phyloP scores from a whole-genome alignment of 2,329 filamentous ascomycete genomes.

The Penicillium digitatum region DNA sequence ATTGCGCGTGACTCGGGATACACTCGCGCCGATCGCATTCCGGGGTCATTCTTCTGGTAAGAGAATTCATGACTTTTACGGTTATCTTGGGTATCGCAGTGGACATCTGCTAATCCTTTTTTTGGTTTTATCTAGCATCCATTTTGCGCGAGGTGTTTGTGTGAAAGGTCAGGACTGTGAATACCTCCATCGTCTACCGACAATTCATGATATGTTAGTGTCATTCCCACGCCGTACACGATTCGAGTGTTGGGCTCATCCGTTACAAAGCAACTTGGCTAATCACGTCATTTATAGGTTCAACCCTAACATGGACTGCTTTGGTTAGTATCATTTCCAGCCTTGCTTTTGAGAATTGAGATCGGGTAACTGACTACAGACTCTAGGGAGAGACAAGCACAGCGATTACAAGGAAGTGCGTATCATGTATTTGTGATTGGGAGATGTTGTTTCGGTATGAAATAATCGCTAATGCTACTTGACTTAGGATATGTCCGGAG shows the following conservation, averaged over 20 bases:
- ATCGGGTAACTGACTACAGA: neutral
- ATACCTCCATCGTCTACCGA: constrained; percentile 85
- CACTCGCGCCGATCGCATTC: constrained; percentile 70
- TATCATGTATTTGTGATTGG: neutral
- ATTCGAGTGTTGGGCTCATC: neutral
- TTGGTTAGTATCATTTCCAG: constrained; percentile 79
- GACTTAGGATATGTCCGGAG: constrained; percentile 70
- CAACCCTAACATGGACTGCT: constrained; percentile 91
- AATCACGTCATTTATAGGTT: constrained; percentile 45
- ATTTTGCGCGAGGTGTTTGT: constrained; percentile 23
- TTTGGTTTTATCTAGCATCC: neutral
- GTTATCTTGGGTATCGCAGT: constrained; percentile 68
- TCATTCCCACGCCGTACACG: neutral
- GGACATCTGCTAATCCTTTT: constrained; percentile 41
- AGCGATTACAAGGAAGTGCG: constrained; percentile 21
- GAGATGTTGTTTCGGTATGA: neutral
- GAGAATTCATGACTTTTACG: neutral
- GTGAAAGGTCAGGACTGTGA: constrained; percentile 90
- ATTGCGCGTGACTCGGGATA: constrained; percentile 74
- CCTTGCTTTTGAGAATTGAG: too few species aligned
- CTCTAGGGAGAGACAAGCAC: constrained; percentile 17
- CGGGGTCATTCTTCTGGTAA: constrained; percentile 79
- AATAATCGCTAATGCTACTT: neutral
- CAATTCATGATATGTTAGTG: constrained; percentile 66
- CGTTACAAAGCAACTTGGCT: neutral